phyloP scores from a whole-genome alignment of 805 yeast genomes.

The Candida maltosa region DNA sequence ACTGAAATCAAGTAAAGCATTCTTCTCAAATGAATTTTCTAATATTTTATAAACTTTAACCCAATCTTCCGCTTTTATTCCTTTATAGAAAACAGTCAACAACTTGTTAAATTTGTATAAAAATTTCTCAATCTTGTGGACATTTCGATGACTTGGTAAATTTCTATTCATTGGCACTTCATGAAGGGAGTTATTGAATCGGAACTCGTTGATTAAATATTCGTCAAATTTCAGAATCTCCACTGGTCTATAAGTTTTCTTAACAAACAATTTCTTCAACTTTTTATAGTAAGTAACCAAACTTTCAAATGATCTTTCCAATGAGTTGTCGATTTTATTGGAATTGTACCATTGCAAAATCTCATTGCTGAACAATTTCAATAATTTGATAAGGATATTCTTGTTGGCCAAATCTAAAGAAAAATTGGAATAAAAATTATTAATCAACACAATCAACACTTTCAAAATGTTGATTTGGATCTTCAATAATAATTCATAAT shows the following conservation, averaged over 20 bases:
- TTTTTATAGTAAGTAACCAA: constrained; percentile 53
- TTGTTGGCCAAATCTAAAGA: constrained; percentile 63
- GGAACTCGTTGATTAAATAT: constrained; percentile 36
- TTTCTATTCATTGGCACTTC: constrained; percentile 48
- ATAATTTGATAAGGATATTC: constrained; percentile 55
- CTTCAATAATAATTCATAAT: constrained; percentile 66
- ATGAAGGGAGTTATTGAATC: constrained; percentile 36
- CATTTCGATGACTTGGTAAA: constrained; percentile 42
- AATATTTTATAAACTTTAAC: constrained; percentile 66
- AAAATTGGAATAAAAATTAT: constrained; percentile 73
- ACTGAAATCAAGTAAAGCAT: constrained; percentile 56
- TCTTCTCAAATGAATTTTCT: constrained; percentile 63
- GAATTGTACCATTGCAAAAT: constrained; percentile 48
- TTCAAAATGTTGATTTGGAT: constrained; percentile 82
- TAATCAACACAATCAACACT: constrained; percentile 66
- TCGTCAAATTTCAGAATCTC: constrained; percentile 38
- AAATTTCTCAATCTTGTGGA: constrained; percentile 55
- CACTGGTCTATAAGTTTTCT: constrained; percentile 64
- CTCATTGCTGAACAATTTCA: constrained; percentile 68
- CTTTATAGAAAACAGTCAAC: constrained; percentile 52
- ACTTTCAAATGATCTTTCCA: constrained; percentile 36
- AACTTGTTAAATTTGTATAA: constrained; percentile 62
- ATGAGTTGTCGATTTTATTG: constrained; percentile 31
- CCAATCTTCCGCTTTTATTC: constrained; percentile 73
- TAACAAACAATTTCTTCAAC: constrained; percentile 66